Conservation (phyloP, 2,329 filamentous ascomycete genomes). For the Pestalotiopsis sp. region DNA sequence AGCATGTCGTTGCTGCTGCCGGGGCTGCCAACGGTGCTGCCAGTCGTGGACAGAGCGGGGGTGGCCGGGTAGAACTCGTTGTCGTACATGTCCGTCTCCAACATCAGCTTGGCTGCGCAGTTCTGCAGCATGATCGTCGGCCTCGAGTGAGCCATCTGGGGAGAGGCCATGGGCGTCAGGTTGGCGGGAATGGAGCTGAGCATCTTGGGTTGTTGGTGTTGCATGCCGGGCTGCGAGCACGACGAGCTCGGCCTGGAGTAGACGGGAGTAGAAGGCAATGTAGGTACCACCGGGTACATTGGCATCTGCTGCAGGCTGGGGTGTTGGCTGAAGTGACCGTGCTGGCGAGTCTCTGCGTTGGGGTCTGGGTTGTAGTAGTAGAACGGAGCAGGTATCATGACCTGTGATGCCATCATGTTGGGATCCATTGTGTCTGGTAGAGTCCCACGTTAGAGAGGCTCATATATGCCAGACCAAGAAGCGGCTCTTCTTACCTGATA, state of each 20-base stretch:
- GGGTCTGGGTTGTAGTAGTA: conserved; percentile 86
- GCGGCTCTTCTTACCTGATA: not conserved
- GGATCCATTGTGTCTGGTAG: conserved; percentile 62
- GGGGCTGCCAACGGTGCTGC: conserved; percentile 86
- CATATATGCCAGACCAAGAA: not conserved
- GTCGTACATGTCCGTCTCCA: conserved; percentile 76
- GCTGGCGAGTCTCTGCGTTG: conserved; percentile 71
- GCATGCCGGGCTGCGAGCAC: conserved; percentile 56
- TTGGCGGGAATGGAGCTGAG: conserved; percentile 62
- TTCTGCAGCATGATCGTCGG: conserved; percentile 61
- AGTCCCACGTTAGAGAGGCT: not conserved
- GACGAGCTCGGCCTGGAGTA: conserved; percentile 70
- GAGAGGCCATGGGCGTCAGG: conserved; percentile 77
- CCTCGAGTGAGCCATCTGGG: conserved; percentile 74
- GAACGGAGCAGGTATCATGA: conserved; percentile 75
- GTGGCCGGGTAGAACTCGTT: conserved; percentile 80
- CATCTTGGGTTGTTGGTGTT: conserved; percentile 48
- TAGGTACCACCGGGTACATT: conserved; percentile 58
- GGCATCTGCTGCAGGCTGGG: conserved; percentile 55
- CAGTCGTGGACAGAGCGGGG: conserved; percentile 82
- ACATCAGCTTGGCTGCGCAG: conserved; percentile 52
- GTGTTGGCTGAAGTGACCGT: conserved; percentile 74
- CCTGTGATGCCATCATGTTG: conserved; percentile 56
- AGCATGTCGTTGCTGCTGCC: conserved; percentile 71
- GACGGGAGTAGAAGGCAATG: conserved; percentile 64